Base-by-base conservation (phyloP, 1,284 basidiomycete species). In the Malassezia cuniculi region DNA sequence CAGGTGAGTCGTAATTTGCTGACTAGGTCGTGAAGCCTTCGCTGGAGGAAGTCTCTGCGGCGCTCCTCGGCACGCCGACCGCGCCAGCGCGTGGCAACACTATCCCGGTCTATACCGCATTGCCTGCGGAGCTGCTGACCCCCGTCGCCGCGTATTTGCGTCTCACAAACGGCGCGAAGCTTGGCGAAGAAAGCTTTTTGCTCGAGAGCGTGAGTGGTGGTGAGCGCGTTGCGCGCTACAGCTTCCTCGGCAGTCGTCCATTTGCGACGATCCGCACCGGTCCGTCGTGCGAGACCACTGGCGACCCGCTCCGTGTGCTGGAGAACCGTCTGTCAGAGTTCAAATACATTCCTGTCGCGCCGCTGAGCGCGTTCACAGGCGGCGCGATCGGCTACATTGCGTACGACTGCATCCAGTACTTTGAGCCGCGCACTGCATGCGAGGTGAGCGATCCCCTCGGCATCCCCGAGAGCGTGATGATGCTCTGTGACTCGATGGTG, bases 301-400 rank as follows among this genome's bases (percentile, higher is more conserved):
- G 90, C 1, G 93, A 99, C 68, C 93, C 93, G 5, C 78, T 90
- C 71, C 66, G 71, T 17, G 76, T 76, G 16, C 75, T 99, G 36
- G 83, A 97, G 70, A 79, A 77, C 55, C 86, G 93, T 66, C 78
- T 99, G 21, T 73, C 79, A 11, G 72, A 79, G 41, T 89, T 93
- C 72, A 76, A 81, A 68, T 95, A 93, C 66, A 77, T 93, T 66
- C 80, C 81, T 66, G 78, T 94, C 11, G 85, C 85, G 5, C 82
- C 87, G 67, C 74, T 94, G 27, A 80, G 83, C 1, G 90, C 87
- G 0, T 95, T 97, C 67, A 94, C 90, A 19, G 93, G 93, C 34
- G 93, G 93, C 36, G 90, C 90, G 0, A 85, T 97, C 58, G 93
- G 93, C 30, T 97, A 94, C 71, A 85, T 97, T 54, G 78, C 85